Percentiles rank a stretch among this genome's conserved stretches.
Conservation (phyloP, 345 rosid species). For the Eutrema heterophyllum region DNA sequence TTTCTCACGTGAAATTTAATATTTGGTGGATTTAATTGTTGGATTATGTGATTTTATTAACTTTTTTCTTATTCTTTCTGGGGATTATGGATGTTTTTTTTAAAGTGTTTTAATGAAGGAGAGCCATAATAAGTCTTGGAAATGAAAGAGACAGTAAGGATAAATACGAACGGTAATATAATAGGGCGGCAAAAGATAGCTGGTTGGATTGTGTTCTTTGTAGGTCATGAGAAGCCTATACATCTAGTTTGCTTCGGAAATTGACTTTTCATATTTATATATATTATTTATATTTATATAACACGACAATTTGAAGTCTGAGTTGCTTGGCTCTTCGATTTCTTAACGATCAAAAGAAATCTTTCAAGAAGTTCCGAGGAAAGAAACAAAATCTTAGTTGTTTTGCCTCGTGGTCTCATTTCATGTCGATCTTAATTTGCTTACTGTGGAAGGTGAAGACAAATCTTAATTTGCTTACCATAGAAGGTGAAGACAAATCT, state of each 20-base stretch:
- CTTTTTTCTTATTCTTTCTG: not conserved
- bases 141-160: conserved; percentile 34
- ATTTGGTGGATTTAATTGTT: not conserved
- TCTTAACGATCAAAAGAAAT: conserved; percentile 9
- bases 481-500: conserved; percentile 6
- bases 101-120: conserved; percentile 2
- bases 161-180: conserved; percentile 26
- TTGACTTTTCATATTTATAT: conserved; percentile 4
- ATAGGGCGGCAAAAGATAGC: conserved; percentile 38
- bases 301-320: conserved; percentile 24
- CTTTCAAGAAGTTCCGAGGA: conserved; percentile 1
- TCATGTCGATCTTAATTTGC: not conserved
- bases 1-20: not conserved
- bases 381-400: conserved; percentile 21
- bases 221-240: conserved; percentile 31
- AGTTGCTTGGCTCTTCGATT: conserved; percentile 32
- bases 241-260: conserved; percentile 33
- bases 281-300: not conserved
- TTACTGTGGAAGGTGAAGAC: not conserved
- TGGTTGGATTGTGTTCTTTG: conserved; percentile 36
- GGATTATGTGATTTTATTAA: not conserved
- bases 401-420: conserved; percentile 10
- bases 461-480: not conserved
- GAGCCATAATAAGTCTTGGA: conserved; percentile 24
- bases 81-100: conserved; percentile 27